A percentile compares a stretch with the other conserved stretches of the same genome.
Conservation (phyloP, 176 grass and related monocot species). For the Oryza brachyantha region DNA sequence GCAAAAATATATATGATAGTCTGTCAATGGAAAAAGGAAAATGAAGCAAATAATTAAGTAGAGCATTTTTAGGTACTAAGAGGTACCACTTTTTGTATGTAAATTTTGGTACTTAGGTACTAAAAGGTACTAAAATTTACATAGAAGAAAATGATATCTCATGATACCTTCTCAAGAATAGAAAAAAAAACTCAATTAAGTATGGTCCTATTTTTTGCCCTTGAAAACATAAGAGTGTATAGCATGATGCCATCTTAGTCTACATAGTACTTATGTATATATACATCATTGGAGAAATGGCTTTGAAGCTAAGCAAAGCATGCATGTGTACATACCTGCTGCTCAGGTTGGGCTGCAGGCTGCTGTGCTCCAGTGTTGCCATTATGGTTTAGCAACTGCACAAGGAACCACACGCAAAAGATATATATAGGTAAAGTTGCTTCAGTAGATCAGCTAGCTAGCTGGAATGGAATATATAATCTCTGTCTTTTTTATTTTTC, state of each 20-base stretch:
- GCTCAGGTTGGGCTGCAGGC: conserved; percentile 35
- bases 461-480: conserved; percentile 35
- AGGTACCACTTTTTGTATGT: too few relatives aligned
- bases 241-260: background rate
- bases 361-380: conserved; percentile 32
- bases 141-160: too few relatives aligned
- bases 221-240: background rate
- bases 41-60: too few relatives aligned
- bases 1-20: background rate
- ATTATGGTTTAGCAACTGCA: conserved; percentile 65
- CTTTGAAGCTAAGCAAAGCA: conserved; percentile 65
- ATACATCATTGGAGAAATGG: conserved; percentile 26
- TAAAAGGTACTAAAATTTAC: too few relatives aligned
- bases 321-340: conserved; percentile 32
- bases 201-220: background rate
- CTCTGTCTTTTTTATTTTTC: too few relatives aligned
- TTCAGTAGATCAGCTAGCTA: too few relatives aligned
- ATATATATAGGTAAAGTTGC: conserved; percentile 8
- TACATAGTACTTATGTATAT: background rate
- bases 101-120: too few relatives aligned
- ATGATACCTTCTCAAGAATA: too few relatives aligned
- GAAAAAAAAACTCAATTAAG: too few relatives aligned
- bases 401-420: conserved; percentile 28
- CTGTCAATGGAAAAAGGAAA: background rate
- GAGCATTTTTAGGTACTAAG: too few relatives aligned